Percentiles rank a stretch among this genome's conserved stretches.
phyloP scores from a whole-genome alignment of 495 filamentous ascomycete species.

The Hyphodiscus hymeniophilus region DNA sequence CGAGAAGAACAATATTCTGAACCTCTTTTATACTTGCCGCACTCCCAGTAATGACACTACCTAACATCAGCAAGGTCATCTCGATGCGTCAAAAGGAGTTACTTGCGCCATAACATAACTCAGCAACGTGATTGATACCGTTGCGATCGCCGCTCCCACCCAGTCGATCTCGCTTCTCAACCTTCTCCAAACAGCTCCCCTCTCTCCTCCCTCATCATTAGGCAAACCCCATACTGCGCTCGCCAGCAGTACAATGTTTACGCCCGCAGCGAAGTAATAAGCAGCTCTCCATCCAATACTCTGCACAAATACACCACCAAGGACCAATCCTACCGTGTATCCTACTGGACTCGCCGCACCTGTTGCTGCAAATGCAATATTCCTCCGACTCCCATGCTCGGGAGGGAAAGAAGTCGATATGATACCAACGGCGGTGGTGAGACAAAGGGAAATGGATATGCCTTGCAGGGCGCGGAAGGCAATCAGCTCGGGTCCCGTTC shows the following conservation, averaged over 20 bases:
- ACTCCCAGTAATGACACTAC: neutral
- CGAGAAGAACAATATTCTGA: slow-evolving; percentile 33
- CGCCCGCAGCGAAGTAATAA: slow-evolving; percentile 37
- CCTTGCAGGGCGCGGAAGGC: slow-evolving; percentile 43
- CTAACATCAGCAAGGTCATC: no score
- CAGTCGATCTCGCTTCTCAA: slow-evolving; percentile 40
- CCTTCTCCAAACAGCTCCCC: neutral
- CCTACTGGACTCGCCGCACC: slow-evolving; percentile 44
- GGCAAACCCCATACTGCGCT: slow-evolving; percentile 32
- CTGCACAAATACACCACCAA: slow-evolving; percentile 44
- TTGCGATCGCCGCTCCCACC: slow-evolving; percentile 36
- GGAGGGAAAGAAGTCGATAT: slow-evolving; percentile 29
- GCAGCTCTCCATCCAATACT: slow-evolving; percentile 40
- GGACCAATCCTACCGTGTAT: slow-evolving; percentile 43
- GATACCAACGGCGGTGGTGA: slow-evolving; percentile 41
- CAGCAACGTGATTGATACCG: slow-evolving; percentile 35
- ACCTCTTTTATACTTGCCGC: slow-evolving; percentile 25
- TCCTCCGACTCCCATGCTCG: slow-evolving; percentile 35
- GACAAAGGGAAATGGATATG: slow-evolving; percentile 39
- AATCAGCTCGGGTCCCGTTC: slow-evolving; percentile 39
- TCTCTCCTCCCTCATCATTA: slow-evolving; percentile 1
- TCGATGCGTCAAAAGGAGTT: no score
- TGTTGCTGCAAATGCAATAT: slow-evolving; percentile 42
- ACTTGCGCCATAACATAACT: slow-evolving; percentile 34
- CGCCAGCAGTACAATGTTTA: slow-evolving; percentile 25